These are phyloP conservation scores for Helicostylum pulchrum DNA, from an alignment of 192 early-diverging fungal species.

Conservation along the genomic window DNA sequence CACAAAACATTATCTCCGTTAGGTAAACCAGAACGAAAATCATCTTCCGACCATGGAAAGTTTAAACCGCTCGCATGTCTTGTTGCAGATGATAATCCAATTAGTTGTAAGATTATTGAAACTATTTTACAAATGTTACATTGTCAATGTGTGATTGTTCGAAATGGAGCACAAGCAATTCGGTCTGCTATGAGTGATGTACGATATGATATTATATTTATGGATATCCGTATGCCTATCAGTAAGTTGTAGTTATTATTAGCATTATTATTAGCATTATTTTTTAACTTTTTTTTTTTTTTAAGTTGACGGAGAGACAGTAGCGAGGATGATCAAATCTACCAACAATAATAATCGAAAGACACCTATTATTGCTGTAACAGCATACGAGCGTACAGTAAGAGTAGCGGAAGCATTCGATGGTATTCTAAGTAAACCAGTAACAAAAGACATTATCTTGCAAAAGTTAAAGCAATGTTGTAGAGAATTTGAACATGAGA, in stretches of 20 bases:
- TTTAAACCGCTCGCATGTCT: conserved; percentile 49
- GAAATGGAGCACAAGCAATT: conserved; percentile 90
- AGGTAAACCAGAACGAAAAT: background rate
- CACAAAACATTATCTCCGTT: background rate
- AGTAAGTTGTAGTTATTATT: conserved; percentile 53
- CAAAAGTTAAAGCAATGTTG: conserved; percentile 47
- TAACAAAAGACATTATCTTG: conserved; percentile 60
- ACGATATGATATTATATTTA: conserved; percentile 91
- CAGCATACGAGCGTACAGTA: conserved; percentile 66
- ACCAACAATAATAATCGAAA: conserved; percentile 82
- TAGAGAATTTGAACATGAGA: background rate
- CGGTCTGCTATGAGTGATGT: conserved; percentile 84
- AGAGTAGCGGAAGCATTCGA: conserved; percentile 57
- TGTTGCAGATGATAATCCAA: conserved; percentile 91
- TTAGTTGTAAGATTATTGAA: conserved; percentile 86
- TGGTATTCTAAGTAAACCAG: conserved; percentile 72
- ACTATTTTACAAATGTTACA: conserved; percentile 74
- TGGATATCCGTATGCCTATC: conserved; percentile 91
- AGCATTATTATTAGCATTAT: conserved; percentile 5
- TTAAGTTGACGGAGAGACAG: conserved; percentile 88
- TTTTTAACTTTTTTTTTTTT: conserved; percentile 17
- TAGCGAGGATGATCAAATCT: conserved; percentile 92
- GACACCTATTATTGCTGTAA: conserved; percentile 82
- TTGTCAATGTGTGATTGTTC: conserved; percentile 77
- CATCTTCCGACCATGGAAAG: background rate